Conservation (phyloP, 345 rosid genomes). For the Hibiscus syriacus region DNA sequence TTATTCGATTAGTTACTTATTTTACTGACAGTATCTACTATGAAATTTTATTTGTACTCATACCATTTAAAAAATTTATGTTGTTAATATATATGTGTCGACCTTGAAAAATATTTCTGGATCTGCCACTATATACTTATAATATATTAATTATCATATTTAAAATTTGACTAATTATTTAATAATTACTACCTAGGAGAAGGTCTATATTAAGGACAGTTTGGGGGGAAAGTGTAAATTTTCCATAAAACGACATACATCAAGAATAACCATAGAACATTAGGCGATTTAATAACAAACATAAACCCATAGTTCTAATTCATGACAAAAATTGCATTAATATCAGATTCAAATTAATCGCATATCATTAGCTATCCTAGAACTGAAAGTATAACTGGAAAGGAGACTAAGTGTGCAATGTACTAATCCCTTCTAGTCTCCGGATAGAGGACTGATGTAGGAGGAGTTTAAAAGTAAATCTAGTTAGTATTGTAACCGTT, state of each 20-base stretch:
- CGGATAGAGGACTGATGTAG: not conserved
- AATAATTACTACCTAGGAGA: too few relatives aligned
- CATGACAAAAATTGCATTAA: not conserved
- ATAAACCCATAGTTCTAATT: not conserved
- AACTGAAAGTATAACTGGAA: not conserved
- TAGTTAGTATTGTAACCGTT: not conserved
- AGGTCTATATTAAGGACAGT: too few relatives aligned
- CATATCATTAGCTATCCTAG: not conserved
- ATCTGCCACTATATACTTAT: too few relatives aligned
- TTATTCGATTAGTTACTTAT: too few relatives aligned
- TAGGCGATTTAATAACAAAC: not conserved
- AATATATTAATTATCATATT: too few relatives aligned
- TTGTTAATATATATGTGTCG: too few relatives aligned
- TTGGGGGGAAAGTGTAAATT: not conserved
- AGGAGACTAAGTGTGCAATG: not conserved
- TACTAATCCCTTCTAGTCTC: not conserved
- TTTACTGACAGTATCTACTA: too few relatives aligned
- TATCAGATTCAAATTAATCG: not conserved
- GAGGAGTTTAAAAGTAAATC: not conserved
- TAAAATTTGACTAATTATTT: too few relatives aligned
- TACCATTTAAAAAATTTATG: too few relatives aligned
- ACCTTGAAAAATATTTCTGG: too few relatives aligned
- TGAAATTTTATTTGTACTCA: too few relatives aligned
- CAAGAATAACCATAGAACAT: not conserved
- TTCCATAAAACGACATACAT: not conserved